Percentiles rank a stretch among this genome's conserved stretches.
These are phyloP conservation scores for Tardiomyces blankii DNA, from an alignment of 1,139 yeast genomes.

Conservation along the genomic window DNA sequence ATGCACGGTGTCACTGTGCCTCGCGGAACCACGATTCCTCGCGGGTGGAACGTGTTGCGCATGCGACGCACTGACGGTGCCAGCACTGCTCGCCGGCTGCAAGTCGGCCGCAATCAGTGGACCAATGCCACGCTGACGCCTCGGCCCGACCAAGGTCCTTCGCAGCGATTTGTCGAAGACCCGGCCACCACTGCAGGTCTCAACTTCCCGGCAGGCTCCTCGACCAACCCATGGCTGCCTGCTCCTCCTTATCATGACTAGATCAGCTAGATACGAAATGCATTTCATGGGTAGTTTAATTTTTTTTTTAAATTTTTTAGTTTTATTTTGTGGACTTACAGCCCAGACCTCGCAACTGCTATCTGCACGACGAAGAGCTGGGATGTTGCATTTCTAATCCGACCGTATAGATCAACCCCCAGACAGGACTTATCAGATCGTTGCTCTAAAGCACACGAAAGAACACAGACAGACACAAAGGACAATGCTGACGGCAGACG, in stretches of 20 bases:
- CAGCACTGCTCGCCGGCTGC: neutral
- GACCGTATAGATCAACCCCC: too few relatives aligned
- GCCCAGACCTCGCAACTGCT: too few relatives aligned
- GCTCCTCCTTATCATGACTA: neutral
- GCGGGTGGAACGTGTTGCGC: neutral
- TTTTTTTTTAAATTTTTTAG: too few relatives aligned
- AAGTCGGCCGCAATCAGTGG: neutral
- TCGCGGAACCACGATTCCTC: neutral
- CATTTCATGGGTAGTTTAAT: neutral
- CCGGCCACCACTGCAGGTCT: neutral
- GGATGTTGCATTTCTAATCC: neutral
- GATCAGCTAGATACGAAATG: neutral
- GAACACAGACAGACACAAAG: too few relatives aligned
- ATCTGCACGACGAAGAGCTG: too few relatives aligned
- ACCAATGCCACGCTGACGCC: neutral
- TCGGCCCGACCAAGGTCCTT: neutral
- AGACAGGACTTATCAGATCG: too few relatives aligned
- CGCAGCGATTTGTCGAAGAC: neutral
- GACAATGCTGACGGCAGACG: constrained; percentile 4
- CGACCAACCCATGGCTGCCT: neutral
- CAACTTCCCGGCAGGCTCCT: neutral
- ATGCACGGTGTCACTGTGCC: neutral
- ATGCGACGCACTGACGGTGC: neutral
- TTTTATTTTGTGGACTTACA: too few relatives aligned
- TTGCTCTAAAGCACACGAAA: too few relatives aligned